phyloP scores from a whole-genome alignment of 768 basidiomycete species.

The Termitomyces bulborhizus region DNA sequence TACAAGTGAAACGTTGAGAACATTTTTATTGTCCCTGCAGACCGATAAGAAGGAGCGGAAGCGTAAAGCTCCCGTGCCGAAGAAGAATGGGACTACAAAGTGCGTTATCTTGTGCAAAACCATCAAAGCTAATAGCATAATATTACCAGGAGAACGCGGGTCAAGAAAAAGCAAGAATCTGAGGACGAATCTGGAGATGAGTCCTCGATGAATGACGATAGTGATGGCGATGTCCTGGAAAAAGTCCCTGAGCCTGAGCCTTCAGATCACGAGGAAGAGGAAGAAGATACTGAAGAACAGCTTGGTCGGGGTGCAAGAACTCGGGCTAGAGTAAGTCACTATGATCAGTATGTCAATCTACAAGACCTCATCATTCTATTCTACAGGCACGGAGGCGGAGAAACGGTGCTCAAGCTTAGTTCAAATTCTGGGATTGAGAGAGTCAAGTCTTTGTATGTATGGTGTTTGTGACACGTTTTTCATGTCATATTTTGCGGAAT shows the following conservation, averaged over 20 bases:
- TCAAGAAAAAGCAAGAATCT: conserved; percentile 24
- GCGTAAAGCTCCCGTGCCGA: conserved; percentile 43
- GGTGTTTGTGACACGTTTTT: not conserved
- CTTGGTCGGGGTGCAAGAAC: conserved; percentile 23
- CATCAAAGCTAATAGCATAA: conserved; percentile 2
- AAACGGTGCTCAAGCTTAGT: conserved; percentile 8
- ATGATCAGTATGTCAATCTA: not conserved
- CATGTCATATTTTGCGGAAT: not conserved
- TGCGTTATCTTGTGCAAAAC: conserved; percentile 20
- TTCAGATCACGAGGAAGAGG: conserved; percentile 19
- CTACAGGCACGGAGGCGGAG: conserved; percentile 14
- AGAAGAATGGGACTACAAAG: conserved; percentile 46
- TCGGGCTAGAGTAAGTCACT: conserved; percentile 15
- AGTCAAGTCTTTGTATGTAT: not conserved
- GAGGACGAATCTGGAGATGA: conserved; percentile 39
- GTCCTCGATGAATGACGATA: conserved; percentile 23
- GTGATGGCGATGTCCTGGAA: conserved; percentile 34
- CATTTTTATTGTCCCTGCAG: not conserved
- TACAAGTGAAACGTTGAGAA: conserved; percentile 2
- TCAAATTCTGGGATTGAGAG: conserved; percentile 9
- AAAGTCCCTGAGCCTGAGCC: conserved; percentile 14
- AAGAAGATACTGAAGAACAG: conserved; percentile 22
- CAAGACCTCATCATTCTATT: not conserved
- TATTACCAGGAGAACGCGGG: conserved; percentile 30
- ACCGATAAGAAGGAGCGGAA: conserved; percentile 48